Evolutionary conservation across 176 grass and related monocot species (phyloP), one percentile per base, ranked within the genome.

Genomic region (Ensete ventricosum): DNA sequence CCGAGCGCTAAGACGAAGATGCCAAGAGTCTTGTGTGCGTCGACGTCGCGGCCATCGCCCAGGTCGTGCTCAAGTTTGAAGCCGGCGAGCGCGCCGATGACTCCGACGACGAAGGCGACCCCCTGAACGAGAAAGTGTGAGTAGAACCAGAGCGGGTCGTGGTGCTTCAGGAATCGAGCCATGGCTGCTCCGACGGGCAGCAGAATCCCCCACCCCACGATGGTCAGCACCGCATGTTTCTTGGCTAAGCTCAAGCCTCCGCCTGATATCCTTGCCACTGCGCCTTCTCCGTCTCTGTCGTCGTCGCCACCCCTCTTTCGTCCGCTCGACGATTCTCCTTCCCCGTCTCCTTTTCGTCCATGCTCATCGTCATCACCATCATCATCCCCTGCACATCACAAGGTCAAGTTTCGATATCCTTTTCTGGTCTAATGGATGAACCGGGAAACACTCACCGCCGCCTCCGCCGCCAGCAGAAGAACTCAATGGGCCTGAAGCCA

Each of bases 131-230:
- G 79, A 80, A 90, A 62, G 85, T 97, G 93, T 17, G 20, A 14
- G 83, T 92, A 97, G 81, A 92, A 90, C 93, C 90, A 97, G 74
- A 76, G 79, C 0, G 93, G 89, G 11, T 97, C 93, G 60, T 74
- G 76, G 9, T 81, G 81, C 79, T 80, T 85, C 77, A 97, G 88
- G 79, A 90, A 97, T 57, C 93, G 83, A 54, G 93, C 93, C 9
- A 79, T 78, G 59, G 88, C 62, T 51, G 86, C 73, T 10, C 90
- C 93, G 64, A 90, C 62, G 2, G 93, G 90, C 79, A 97, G 73
- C 83, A 97, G 79, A 75, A 97, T 79, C 1, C 87, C 90, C 93
- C 93, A 96, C 4, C 87, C 83, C 54, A 96, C 67, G 75, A 92
- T 84, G 10, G 54, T 74, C 9, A 97, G 81, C 76, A 92, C 55